Base-by-base conservation (phyloP, 495 filamentous ascomycete species). In the Aspergillus indologenus region DNA sequence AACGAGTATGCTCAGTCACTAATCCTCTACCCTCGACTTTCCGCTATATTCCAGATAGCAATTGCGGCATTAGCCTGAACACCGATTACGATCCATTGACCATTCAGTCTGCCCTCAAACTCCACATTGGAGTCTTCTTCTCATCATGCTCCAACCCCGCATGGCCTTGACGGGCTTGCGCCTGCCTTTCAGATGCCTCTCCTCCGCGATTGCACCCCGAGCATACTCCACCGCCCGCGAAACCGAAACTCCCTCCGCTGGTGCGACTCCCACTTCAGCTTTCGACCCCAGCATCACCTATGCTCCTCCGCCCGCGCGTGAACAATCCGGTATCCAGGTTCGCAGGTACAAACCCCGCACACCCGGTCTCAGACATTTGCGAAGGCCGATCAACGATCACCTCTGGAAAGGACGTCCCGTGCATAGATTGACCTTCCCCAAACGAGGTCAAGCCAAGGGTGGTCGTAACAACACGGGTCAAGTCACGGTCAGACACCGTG, bases 301-400 rank as follows among this genome's bases (percentile, higher is more conserved):
- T 53, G 73, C 72, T 48, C 79, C 76, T 67, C 77, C 75, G 0
- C 77, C 79, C 1, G 70, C 71, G 31, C 75, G 77, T 42, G 71
- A 70, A 54, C 62, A 69, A 24, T 61, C 70, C 31, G 73, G 73
- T 34, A 65, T 76, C 8, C 46, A 58, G 14, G 69, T 96, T 71
- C 85, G 90, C 60, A 93, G 87, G 43, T 98, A 98, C 69, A 98
- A 91, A 72, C 94, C 94, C 42, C 88, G 90, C 53, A 98, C 95
- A 11, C 94, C 94, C 44, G 95, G 94, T 83, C 68, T 96, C 44
- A 87, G 94, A 59, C 95, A 98, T 81, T 79, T 98, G 56, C 87
- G 85, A 59, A 82, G 94, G 18, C 91, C 94, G 11, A 87, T 97
- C 68, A 96, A 96, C 74, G 94, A 97, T 61, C 95, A 98, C 71